These are phyloP conservation scores for Physcomitrium patens DNA, from an alignment of 225 moss, liverwort and hornwort genomes.

Conservation along the genomic window DNA sequence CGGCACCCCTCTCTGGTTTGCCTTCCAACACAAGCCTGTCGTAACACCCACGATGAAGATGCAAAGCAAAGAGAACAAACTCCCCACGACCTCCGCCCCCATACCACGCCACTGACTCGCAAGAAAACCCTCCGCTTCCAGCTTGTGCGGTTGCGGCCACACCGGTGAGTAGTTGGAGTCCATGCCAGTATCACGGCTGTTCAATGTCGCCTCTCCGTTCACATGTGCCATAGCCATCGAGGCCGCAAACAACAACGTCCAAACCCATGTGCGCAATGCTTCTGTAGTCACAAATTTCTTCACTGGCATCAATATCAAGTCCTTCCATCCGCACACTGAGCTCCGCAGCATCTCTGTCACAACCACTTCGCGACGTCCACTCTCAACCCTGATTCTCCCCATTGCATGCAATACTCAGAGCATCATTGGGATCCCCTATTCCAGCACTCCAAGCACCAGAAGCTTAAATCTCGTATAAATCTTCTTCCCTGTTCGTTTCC, in stretches of 20 bases:
- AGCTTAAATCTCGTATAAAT: neutral
- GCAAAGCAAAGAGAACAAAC: slow-evolving; percentile 35
- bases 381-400: neutral
- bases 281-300: slow-evolving; percentile 37
- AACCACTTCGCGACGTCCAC: neutral
- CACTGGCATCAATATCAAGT: neutral
- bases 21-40: slow-evolving; percentile 59
- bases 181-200: neutral
- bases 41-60: slow-evolving; percentile 54
- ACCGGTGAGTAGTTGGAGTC: slow-evolving; percentile 22
- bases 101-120: slow-evolving; percentile 7
- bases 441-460: neutral
- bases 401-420: neutral
- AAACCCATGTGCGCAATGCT: slow-evolving; percentile 26
- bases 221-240: slow-evolving; percentile 43
- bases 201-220: slow-evolving; percentile 35
- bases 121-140: slow-evolving; percentile 12
- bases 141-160: slow-evolving; percentile 23
- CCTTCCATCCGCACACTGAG: neutral
- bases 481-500: neutral
- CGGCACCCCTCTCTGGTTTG: slow-evolving; percentile 31
- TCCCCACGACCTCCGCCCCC: slow-evolving; percentile 21
- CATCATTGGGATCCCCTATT: neutral
- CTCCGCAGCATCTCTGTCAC: slow-evolving; percentile 16
- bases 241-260: slow-evolving; percentile 32